A percentile compares a stretch with the other conserved stretches of the same genome.
These are phyloP conservation scores for Limnomonas spitsbergensis DNA, from an alignment of 139 green algal genomes.

Conservation along the genomic window DNA sequence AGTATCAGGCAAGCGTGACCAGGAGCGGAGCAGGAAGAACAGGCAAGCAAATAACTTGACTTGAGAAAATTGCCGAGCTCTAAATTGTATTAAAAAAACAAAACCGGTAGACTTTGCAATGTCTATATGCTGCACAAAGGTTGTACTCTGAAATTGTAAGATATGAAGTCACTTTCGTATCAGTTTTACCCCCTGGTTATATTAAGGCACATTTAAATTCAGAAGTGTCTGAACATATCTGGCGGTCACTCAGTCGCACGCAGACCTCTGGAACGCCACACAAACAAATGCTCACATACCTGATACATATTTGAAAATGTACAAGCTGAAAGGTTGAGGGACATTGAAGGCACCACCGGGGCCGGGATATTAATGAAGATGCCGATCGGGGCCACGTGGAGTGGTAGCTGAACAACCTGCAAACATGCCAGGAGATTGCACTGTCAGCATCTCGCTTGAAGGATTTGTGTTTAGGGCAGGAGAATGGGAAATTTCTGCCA, in stretches of 20 bases:
- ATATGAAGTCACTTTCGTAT: not conserved
- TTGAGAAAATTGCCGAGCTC: not conserved
- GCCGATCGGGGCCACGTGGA: slow-evolving; percentile 26
- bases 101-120: too few relatives aligned
- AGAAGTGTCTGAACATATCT: not conserved
- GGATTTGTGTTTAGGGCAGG: too few relatives aligned
- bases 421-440: too few relatives aligned
- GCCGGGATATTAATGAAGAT: slow-evolving; percentile 38
- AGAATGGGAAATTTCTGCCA: not conserved
- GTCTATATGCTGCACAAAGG: not conserved
- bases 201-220: not conserved
- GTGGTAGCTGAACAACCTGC: slow-evolving; percentile 31
- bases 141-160: not conserved
- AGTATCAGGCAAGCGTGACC: not conserved
- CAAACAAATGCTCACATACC: slow-evolving; percentile 9
- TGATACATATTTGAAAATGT: slow-evolving; percentile 30
- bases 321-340: slow-evolving; percentile 21
- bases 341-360: not conserved
- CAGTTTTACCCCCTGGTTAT: too few relatives aligned
- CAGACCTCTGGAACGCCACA: not conserved
- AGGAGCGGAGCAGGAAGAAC: not conserved
- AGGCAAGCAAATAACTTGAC: too few relatives aligned
- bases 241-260: not conserved
- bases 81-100: not conserved
- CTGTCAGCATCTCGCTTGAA: too few relatives aligned